These are phyloP conservation scores for Lyophyllum shimeji DNA, from an alignment of 768 basidiomycete genomes.

Conservation along the genomic window DNA sequence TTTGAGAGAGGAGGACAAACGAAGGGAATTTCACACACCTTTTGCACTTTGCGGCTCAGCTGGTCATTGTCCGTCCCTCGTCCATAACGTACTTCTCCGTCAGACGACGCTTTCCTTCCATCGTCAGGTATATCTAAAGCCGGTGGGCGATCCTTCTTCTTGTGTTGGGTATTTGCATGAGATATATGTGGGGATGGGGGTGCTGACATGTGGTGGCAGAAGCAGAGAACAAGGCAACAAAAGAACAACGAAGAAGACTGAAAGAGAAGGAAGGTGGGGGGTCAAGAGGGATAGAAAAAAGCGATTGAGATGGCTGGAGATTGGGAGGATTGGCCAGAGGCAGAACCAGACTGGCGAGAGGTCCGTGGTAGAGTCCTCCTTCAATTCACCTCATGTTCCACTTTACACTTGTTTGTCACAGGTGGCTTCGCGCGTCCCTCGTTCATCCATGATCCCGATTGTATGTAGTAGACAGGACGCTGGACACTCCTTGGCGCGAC, in stretches of 20 bases:
- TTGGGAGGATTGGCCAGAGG: constrained; percentile 13
- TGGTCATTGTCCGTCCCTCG: constrained; percentile 25
- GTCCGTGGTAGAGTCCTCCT: constrained; percentile 17
- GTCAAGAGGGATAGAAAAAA: constrained; percentile 12
- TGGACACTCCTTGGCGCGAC: too few relatives aligned
- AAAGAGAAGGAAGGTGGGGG: constrained; percentile 23
- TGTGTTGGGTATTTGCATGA: constrained; percentile 35
- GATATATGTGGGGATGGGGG: constrained; percentile 38
- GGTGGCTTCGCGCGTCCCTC: constrained; percentile 18
- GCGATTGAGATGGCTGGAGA: constrained; percentile 13
- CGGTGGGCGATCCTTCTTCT: constrained; percentile 52
- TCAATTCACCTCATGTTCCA: constrained; percentile 36
- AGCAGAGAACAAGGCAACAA: constrained; percentile 19
- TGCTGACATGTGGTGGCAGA: constrained; percentile 34
- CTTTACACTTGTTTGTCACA: constrained; percentile 37
- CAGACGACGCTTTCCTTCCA: constrained; percentile 34
- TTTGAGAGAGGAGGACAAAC: constrained; percentile 17
- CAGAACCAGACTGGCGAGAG: constrained; percentile 17
- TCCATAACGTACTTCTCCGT: constrained; percentile 39
- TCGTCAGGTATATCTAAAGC: constrained; percentile 47
- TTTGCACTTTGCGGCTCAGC: constrained; percentile 22
- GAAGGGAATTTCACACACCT: constrained; percentile 29
- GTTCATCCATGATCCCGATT: too few relatives aligned
- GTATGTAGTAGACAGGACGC: too few relatives aligned
- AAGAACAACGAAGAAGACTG: constrained; percentile 21